Percentiles rank a stretch among this genome's conserved stretches.
These are phyloP conservation scores for Cutaneotrichosporon sp. DNA, from an alignment of 1,284 basidiomycete species.

Conservation along the genomic window DNA sequence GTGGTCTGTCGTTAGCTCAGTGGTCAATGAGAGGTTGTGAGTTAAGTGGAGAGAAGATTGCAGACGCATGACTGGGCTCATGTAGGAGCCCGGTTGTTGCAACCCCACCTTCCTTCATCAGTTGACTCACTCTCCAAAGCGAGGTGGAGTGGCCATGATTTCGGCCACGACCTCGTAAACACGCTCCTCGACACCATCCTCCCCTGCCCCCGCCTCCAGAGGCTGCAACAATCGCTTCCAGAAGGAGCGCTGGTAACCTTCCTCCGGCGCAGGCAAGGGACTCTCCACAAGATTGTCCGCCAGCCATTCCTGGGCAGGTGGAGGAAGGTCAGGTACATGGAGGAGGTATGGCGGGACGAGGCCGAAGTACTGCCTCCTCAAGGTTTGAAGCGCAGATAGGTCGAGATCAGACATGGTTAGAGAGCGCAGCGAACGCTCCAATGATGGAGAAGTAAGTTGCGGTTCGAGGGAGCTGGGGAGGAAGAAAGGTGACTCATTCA, in stretches of 20 bases:
- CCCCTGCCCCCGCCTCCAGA: constrained; percentile 34
- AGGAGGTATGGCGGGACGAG: constrained; percentile 47
- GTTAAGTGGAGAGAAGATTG: background rate
- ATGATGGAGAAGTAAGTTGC: background rate
- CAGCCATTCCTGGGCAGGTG: constrained; percentile 28
- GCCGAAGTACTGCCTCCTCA: constrained; percentile 44
- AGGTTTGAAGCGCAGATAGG: constrained; percentile 14
- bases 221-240: constrained; percentile 36
- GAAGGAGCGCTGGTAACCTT: constrained; percentile 37
- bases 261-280: constrained; percentile 29
- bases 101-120: background rate
- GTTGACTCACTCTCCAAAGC: constrained; percentile 13
- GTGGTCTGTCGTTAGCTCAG: constrained; percentile 32
- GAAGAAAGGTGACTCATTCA: background rate
- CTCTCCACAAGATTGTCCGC: constrained; percentile 23
- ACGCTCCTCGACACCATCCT: constrained; percentile 40
- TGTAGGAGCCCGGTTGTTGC: background rate
- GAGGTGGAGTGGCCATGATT: constrained; percentile 30
- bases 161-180: constrained; percentile 44
- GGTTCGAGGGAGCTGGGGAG: background rate
- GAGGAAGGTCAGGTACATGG: constrained; percentile 28
- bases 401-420: constrained; percentile 6
- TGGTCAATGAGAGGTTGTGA: background rate
- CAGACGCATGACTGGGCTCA: background rate
- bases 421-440: background rate